Conservation (phyloP, 768 basidiomycete genomes). For the Megacollybia marginata region DNA sequence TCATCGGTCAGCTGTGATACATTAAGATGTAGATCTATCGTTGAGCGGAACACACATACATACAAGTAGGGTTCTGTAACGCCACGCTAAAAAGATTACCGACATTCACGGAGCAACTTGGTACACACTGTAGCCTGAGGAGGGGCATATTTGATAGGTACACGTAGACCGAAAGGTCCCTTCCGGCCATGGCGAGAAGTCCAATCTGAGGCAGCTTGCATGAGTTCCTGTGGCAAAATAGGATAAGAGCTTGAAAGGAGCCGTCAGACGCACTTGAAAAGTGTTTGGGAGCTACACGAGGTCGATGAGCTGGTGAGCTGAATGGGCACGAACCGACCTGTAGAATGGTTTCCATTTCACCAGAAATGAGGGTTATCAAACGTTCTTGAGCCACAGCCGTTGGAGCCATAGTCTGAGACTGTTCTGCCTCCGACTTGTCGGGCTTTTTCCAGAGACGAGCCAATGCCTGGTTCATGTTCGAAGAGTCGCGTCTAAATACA, state of each 20-base stretch:
- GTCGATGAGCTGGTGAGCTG: conserved; percentile 5
- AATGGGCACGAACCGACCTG: conserved; percentile 34
- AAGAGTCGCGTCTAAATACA: too few species aligned
- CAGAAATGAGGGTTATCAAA: conserved; percentile 74
- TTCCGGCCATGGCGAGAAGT: conserved; percentile 72
- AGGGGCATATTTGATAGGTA: conserved; percentile 81
- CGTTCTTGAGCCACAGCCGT: conserved; percentile 69
- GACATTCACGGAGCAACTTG: neutral
- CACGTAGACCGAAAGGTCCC: conserved; percentile 64
- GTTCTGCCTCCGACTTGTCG: conserved; percentile 59
- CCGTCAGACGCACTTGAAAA: conserved; percentile 42
- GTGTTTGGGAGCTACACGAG: conserved; percentile 56
- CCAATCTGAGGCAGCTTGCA: conserved; percentile 77
- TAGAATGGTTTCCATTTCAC: conserved; percentile 81
- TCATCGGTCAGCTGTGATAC: conserved; percentile 57
- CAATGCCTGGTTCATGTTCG: too few species aligned
- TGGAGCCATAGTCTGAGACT: conserved; percentile 59
- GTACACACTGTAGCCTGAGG: conserved; percentile 73
- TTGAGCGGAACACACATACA: conserved; percentile 51
- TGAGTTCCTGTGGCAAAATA: conserved; percentile 55
- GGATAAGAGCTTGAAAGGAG: neutral
- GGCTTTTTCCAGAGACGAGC: conserved; percentile 31
- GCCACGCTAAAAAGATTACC: conserved; percentile 45
- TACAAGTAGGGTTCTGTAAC: conserved; percentile 82
- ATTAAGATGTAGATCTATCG: conserved; percentile 4